A percentile compares a stretch with the other conserved stretches of the same genome.
phyloP scores from a whole-genome alignment of 139 green algal genomes.

The Auxenochlorella pyrenoidosa region DNA sequence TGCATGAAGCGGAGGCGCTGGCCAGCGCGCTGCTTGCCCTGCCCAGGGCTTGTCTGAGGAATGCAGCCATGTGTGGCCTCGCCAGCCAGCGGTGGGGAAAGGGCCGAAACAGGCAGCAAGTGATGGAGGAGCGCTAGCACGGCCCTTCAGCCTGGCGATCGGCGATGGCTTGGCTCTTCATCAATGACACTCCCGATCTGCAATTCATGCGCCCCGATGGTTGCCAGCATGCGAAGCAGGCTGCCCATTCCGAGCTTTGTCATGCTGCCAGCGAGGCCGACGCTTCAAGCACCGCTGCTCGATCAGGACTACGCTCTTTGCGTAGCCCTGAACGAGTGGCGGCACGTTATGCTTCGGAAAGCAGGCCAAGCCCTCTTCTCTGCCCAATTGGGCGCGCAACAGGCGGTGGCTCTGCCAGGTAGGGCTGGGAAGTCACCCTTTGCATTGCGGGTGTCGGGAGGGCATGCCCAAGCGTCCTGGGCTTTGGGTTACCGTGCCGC shows the following conservation, averaged over 20 bases:
- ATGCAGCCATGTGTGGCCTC: no score
- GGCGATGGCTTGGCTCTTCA: no score
- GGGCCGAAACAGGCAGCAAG: no score
- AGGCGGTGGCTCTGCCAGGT: constrained; percentile 13
- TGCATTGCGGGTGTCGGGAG: background rate
- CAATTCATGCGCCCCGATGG: no score
- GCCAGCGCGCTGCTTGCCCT: background rate
- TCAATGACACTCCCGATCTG: no score
- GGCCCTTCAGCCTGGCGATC: no score
- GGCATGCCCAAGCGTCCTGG: background rate
- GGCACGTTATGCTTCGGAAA: constrained; percentile 10
- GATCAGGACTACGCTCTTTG: background rate
- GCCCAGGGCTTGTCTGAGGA: constrained; percentile 1
- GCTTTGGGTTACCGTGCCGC: constrained; percentile 6
- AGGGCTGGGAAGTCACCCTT: background rate
- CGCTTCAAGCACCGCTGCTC: background rate
- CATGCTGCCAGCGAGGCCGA: background rate
- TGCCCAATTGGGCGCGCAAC: background rate
- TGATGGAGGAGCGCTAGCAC: no score
- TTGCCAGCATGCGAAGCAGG: no score
- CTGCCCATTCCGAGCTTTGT: no score
- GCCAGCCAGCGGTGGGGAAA: no score
- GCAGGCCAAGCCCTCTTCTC: background rate
- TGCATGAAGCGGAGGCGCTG: background rate
- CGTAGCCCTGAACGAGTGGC: background rate